Base-by-base conservation (phyloP, 768 basidiomycete genomes). In the Harrya chromipes region DNA sequence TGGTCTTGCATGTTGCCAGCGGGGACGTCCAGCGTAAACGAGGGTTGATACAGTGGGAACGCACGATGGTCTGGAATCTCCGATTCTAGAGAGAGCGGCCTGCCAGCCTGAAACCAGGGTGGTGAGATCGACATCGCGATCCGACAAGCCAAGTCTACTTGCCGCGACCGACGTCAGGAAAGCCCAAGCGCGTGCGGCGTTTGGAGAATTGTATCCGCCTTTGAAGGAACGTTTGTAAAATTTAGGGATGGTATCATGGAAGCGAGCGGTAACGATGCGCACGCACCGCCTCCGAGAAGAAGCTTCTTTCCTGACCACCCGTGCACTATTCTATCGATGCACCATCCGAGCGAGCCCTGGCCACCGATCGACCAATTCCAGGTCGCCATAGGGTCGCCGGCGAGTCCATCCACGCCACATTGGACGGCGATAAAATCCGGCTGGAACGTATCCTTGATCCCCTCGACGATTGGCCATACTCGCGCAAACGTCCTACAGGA, bases 101-200 rank as follows among this genome's bases (percentile, higher is more conserved):
- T 67, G 3, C 74, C 78, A 21, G 80, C 68, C 88, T 92, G 46
- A 24, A 27, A 21, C 42, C 29, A 51, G 19, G 17, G 21, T 27
- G 9, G 19, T 40, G 43, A 53, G 35, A 52, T 36, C 36, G 9
- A 45, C 29, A 23, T 7, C 29, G 12, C 29, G 12, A 24, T 27
- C 7, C 4, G n/a, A 37, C 11, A 17, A 27, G 10, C 29, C 47
- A 43, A 34, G 40, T 29, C 12, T 16, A 72, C 86, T 53, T 57
- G 92, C 89, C 24, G 81, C 80, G 4, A 89, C 69, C 0, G 86
- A 85, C 1, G 93, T 95, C 16, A 94, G 69, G 59, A 83, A 83
- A 1, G 90, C 74, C 91, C 92, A 97, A 0, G 90, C 89, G 12
- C 93, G 79, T 0, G 94, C 93, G 1, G 84, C 84, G 57, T 94